Percentiles rank a stretch among this genome's conserved stretches.
Evolutionary conservation across 345 rosid genomes (phyloP).

Genomic region (Syzygium aqueum): DNA sequence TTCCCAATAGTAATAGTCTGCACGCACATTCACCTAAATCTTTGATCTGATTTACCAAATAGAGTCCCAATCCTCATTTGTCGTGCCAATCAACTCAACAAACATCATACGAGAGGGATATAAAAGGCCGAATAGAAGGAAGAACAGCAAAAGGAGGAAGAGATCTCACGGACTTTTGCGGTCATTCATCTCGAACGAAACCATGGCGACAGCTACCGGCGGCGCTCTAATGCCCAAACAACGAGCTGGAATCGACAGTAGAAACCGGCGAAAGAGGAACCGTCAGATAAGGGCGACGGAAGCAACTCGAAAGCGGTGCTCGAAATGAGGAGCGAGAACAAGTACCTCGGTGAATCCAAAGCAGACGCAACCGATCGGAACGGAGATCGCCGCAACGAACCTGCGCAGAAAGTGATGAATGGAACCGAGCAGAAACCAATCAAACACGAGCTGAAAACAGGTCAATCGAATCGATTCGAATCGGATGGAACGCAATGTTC

Average conservation of each 20-base stretch:
- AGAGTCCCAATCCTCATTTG: neutral
- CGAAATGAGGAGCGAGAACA: neutral
- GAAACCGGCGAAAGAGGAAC: neutral
- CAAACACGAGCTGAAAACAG: neutral
- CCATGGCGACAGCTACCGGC: slow-evolving; percentile 12
- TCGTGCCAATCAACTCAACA: neutral
- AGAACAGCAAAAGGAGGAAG: neutral
- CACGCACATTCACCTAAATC: neutral
- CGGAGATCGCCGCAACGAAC: neutral
- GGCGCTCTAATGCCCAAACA: neutral
- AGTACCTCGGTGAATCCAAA: neutral
- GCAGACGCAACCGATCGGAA: neutral
- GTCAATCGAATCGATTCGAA: neutral
- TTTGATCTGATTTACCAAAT: neutral
- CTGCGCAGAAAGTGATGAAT: neutral
- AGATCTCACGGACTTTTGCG: slow-evolving; percentile 11
- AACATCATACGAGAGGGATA: neutral
- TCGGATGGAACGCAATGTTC: neutral
- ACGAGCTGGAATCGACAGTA: neutral
- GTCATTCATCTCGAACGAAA: slow-evolving; percentile 27
- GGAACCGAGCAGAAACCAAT: neutral
- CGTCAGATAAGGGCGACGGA: neutral
- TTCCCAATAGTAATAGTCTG: neutral
- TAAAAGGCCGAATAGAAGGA: neutral
- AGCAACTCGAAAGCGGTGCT: neutral